Conservation (phyloP, 768 basidiomycete species). For the Suillus occidentalis region DNA sequence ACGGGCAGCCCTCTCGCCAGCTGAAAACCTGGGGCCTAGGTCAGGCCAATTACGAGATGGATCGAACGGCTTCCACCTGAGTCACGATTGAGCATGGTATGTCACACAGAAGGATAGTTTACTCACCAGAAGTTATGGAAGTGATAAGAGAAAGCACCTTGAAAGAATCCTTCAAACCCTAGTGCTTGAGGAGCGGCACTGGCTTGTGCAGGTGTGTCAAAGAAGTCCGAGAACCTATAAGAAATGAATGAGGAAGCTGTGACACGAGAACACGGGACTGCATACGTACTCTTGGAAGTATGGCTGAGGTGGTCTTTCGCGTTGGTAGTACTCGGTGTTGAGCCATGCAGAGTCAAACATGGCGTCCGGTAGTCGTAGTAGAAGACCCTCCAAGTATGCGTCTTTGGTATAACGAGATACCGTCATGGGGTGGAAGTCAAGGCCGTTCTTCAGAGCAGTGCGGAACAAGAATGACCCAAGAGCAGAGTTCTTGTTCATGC, state of each 20-base stretch:
- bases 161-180: conserved; percentile 95
- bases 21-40: conserved; percentile 75
- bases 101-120: not conserved
- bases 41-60: conserved; percentile 93
- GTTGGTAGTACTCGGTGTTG: conserved; percentile 88
- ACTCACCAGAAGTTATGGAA: conserved; percentile 91
- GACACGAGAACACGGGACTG: not conserved
- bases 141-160: conserved; percentile 93
- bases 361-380: conserved; percentile 91
- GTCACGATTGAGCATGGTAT: not conserved
- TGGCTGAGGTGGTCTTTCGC: conserved; percentile 91
- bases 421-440: conserved; percentile 98
- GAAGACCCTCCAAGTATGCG: conserved; percentile 76
- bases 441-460: conserved; percentile 87
- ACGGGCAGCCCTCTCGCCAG: conserved; percentile 72
- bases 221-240: conserved; percentile 82
- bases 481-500: conserved; percentile 90
- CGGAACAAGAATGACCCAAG: conserved; percentile 92
- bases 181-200: conserved; percentile 84
- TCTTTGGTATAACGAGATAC: conserved; percentile 90
- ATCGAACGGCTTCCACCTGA: conserved; percentile 97
- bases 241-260: conserved; percentile 1
- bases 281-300: conserved; percentile 77
- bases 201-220: conserved; percentile 70
- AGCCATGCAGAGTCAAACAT: conserved; percentile 97